Conservation (phyloP, 345 rosid genomes). For the Hirschfeldia incana region DNA sequence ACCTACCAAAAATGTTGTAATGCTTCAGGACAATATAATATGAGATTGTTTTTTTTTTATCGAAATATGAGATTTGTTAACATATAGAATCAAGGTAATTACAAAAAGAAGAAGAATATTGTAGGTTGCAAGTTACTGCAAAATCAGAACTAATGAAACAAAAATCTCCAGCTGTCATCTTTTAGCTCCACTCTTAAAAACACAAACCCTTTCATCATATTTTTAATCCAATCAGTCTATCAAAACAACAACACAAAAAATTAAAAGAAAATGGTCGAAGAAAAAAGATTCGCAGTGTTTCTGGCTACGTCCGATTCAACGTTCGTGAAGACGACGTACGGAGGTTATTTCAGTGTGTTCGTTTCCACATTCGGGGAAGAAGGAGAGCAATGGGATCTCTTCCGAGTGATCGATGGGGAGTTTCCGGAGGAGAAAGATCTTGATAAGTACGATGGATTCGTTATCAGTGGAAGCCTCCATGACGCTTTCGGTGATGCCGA, state of each 20-base stretch:
- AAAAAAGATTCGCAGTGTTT: slow-evolving; percentile 58
- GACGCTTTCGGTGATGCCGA: slow-evolving; percentile 74
- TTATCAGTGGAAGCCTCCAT: slow-evolving; percentile 76
- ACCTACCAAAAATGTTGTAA: too few species aligned
- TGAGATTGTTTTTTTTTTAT: too few species aligned
- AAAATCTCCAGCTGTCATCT: too few species aligned
- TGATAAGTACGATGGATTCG: slow-evolving; percentile 44
- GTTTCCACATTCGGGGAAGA: slow-evolving; percentile 63
- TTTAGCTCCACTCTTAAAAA: too few species aligned
- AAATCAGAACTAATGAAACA: too few species aligned
- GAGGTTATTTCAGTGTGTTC: slow-evolving; percentile 83
- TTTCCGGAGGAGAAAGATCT: slow-evolving; percentile 70
- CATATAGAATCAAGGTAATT: too few species aligned
- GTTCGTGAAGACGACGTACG: slow-evolving; percentile 64
- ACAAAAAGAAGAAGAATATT: too few species aligned
- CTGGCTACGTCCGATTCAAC: slow-evolving; percentile 70
- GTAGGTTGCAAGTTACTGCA: too few species aligned
- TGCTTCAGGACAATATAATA: too few species aligned
- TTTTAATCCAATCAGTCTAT: background rate
- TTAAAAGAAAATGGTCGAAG: slow-evolving; percentile 17
- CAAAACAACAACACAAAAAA: background rate
- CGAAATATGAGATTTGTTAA: too few species aligned
- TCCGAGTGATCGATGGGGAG: slow-evolving; percentile 75
- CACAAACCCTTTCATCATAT: too few species aligned
- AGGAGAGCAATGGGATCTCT: slow-evolving; percentile 76